Base-by-base conservation (phyloP, 2,329 filamentous ascomycete species). In the Penicillium verrucosum region DNA sequence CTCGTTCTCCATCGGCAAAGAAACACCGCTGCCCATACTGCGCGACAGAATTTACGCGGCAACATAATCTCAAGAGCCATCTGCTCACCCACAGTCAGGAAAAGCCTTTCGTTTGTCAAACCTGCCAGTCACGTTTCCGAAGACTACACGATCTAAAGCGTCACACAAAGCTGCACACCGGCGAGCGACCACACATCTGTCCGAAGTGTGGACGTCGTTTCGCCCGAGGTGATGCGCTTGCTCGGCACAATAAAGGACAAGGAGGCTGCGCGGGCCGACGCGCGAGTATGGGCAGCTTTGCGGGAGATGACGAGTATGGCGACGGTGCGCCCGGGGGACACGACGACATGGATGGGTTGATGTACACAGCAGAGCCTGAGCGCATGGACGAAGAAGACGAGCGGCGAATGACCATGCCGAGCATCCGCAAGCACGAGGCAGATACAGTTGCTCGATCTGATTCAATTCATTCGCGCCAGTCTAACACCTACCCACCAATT, bases 1-100 rank as follows among this genome's bases (percentile, higher is more conserved):
- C 86, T 46, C 84, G 85, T 65, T 90, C 91, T 6, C 87, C 89
- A 0, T 87, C 87, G 27, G 82, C 84, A 51, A 97, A 96, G 78
- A 93, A 94, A 69, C 93, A 99, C 78, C 96, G 94, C 74, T 99
- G 94, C 70, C 93, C 91, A 0, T 96, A 96, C 73, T 99, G 94
- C 80, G 86, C 91, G 38, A 97, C 94, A 5, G 94, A 96, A 69
- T 99, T 99, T 66, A 99, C 94, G 29, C 86, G 94, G 43, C 94
- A 97, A 71, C 94, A 97, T 73, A 97, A 99, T 69, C 83, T 97
- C 29, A 99, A 97, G 78, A 97, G 92, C 65, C 94, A 99, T 77
- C 83, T 99, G 56, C 84, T 99, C 71, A 97, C 94, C 0, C 94
- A 97, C 75, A 97, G 92, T 68, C 93, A 99, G 80, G 94, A 99